These are phyloP conservation scores for Populus tomentosa DNA, from an alignment of 441 rosid species.

Conservation along the genomic window DNA sequence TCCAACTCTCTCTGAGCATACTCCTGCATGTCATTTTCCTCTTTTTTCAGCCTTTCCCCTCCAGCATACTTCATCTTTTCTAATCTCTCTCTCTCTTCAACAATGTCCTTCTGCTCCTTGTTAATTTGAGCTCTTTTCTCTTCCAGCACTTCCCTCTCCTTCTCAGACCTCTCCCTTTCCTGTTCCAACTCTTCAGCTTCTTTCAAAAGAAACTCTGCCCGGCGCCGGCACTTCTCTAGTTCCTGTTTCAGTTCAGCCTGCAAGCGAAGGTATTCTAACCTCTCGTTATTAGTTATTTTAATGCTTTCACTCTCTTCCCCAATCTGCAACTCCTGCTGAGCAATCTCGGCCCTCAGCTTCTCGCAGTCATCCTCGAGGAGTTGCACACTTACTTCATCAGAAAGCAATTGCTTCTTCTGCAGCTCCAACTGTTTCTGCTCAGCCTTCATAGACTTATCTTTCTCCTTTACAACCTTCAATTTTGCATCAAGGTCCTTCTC, in stretches of 20 bases:
- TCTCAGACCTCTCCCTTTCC: slow-evolving; percentile 72
- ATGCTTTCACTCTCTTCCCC: slow-evolving; percentile 55
- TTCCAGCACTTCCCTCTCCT: slow-evolving; percentile 75
- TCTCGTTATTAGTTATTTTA: slow-evolving; percentile 53
- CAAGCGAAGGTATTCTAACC: slow-evolving; percentile 54
- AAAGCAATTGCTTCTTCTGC: slow-evolving; percentile 46
- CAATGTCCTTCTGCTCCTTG: slow-evolving; percentile 40
- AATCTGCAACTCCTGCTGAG: slow-evolving; percentile 53
- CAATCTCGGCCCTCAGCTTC: slow-evolving; percentile 53
- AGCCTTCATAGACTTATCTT: slow-evolving; percentile 47
- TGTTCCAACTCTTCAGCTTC: slow-evolving; percentile 62
- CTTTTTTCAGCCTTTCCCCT: slow-evolving; percentile 55
- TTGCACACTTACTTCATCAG: slow-evolving; percentile 48
- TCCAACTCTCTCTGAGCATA: slow-evolving; percentile 47
- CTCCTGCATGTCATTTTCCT: slow-evolving; percentile 47
- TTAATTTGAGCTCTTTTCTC: slow-evolving; percentile 50
- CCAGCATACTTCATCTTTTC: slow-evolving; percentile 41
- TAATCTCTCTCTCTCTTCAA: slow-evolving; percentile 48
- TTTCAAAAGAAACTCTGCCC: slow-evolving; percentile 57
- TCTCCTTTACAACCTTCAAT: slow-evolving; percentile 50
- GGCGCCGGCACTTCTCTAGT: slow-evolving; percentile 46
- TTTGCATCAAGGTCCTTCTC: slow-evolving; percentile 61
- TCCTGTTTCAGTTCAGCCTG: slow-evolving; percentile 67
- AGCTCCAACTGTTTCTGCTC: slow-evolving; percentile 60
- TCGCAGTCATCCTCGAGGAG: slow-evolving; percentile 59